Evolutionary conservation across 352 stramenopile genomes (phyloP), one percentile per base, ranked within the genome.

Genomic region (Albugo laibachii): DNA sequence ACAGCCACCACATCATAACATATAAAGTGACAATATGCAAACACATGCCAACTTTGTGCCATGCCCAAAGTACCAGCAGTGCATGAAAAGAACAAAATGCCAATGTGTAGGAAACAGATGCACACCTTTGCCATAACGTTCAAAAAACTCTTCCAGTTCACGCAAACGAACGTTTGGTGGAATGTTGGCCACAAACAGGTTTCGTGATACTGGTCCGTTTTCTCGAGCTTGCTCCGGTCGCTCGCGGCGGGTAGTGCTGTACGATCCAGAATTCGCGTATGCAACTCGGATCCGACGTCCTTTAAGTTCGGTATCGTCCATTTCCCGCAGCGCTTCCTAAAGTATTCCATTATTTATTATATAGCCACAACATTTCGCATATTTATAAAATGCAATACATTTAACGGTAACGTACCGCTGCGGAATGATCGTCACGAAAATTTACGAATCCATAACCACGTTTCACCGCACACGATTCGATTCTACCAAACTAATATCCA

Each of bases 181-280:
- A 43, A 81, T 81, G 49, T 81, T 81, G 42, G 55, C 69, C 38
- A 81, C 65, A 43, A 80, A 81, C 27, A 81, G 47, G 24, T 70
- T 81, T 41, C 52, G 47, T 39, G 65, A 73, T 24, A 58, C 55
- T 18, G 51, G 49, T 12, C 38, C 37, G 15, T 45, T 18, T 14
- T 27, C 20, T 6, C 21, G 31, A 31, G 37, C 5, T 12, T 49
- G 21, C 5, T 31, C 15, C 8, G 35, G 13, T 16, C 36, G 24
- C 31, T 43, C 36, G 15, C 45, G 42, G 8, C 36, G 21, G 13
- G 53, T 44, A 14, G 48, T 41, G 34, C 52, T 35, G n/a, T 46
- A 19, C 38, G 38, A 21, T 31, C 18, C 24, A 37, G 55, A 53
- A 13, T 48, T 58, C 11, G 66, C 63, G 43, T 67, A 75, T 42